Conservation (phyloP, 2,329 filamentous ascomycete species). For the Cercospora berteroae region DNA sequence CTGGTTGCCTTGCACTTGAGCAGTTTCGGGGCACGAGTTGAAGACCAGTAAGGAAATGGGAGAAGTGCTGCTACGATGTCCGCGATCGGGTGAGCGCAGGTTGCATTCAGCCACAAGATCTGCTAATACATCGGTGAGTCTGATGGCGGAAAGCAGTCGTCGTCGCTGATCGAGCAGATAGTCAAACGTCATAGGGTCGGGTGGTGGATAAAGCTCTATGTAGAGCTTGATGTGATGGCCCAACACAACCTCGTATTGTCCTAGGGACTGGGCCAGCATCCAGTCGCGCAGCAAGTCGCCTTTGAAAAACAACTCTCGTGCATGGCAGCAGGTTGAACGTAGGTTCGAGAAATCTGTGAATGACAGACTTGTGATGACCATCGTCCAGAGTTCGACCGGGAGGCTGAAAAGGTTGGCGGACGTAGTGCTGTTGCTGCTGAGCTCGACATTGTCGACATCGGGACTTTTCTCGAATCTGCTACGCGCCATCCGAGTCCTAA, state of each 20-base stretch:
- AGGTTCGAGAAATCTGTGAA: slow-evolving; percentile 4
- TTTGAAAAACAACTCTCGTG: background rate
- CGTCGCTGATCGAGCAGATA: slow-evolving; percentile 12
- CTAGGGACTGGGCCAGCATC: background rate
- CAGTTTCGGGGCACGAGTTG: slow-evolving; percentile 2
- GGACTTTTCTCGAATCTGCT: background rate
- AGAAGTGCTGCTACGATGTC: background rate
- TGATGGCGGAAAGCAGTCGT: background rate
- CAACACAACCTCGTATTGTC: background rate
- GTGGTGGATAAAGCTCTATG: slow-evolving; percentile 12
- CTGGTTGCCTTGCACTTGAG: slow-evolving; percentile 1
- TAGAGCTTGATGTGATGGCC: slow-evolving; percentile 8
- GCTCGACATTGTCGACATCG: background rate
- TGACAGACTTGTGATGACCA: slow-evolving; percentile 7
- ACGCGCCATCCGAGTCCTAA: background rate
- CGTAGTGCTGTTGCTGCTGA: background rate
- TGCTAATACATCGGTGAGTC: background rate
- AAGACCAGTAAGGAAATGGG: background rate
- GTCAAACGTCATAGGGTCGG: background rate
- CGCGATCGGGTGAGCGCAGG: slow-evolving; percentile 5
- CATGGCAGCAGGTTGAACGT: slow-evolving; percentile 1
- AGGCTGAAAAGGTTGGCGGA: slow-evolving; percentile 5
- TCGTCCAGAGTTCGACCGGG: slow-evolving; percentile 4
- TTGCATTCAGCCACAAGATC: slow-evolving; percentile 1
- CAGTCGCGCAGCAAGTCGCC: slow-evolving; percentile 11